phyloP scores from a whole-genome alignment of 371 early-diverging fungal species.

The Rhizomucor miehei region DNA sequence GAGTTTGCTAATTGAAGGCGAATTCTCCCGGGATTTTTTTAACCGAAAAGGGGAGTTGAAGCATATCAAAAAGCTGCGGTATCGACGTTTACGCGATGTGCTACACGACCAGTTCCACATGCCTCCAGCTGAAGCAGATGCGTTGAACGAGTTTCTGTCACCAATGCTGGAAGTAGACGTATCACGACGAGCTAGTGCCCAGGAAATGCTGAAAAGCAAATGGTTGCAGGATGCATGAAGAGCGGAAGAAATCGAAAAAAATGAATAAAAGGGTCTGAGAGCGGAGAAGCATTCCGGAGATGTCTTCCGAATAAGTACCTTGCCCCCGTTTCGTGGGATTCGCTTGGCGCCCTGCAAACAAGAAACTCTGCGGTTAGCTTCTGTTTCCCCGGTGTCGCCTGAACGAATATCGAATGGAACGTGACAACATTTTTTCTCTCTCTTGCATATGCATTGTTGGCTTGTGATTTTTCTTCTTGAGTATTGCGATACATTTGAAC shows the following conservation, averaged over 20 bases:
- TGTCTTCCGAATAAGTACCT: too few relatives aligned
- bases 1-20: constrained; percentile 69
- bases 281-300: constrained; percentile 1
- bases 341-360: too few relatives aligned
- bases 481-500: too few relatives aligned
- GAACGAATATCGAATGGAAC: too few relatives aligned
- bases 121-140: constrained; percentile 54
- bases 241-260: background rate
- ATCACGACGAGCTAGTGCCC: constrained; percentile 55
- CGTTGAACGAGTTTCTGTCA: constrained; percentile 53
- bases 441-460: too few relatives aligned
- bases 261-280: background rate
- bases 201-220: constrained; percentile 49
- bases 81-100: constrained; percentile 80
- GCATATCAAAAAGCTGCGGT: constrained; percentile 81
- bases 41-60: constrained; percentile 78
- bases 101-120: constrained; percentile 80
- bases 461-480: too few relatives aligned
- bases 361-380: too few relatives aligned
- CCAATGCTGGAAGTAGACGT: constrained; percentile 79
- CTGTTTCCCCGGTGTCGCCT: too few relatives aligned
- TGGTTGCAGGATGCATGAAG: constrained; percentile 49
- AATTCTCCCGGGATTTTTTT: constrained; percentile 78
- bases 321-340: too few relatives aligned
- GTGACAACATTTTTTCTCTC: too few relatives aligned